Conservation (phyloP, 257 asterid genomes). For the Solanum megistacrolobum region DNA sequence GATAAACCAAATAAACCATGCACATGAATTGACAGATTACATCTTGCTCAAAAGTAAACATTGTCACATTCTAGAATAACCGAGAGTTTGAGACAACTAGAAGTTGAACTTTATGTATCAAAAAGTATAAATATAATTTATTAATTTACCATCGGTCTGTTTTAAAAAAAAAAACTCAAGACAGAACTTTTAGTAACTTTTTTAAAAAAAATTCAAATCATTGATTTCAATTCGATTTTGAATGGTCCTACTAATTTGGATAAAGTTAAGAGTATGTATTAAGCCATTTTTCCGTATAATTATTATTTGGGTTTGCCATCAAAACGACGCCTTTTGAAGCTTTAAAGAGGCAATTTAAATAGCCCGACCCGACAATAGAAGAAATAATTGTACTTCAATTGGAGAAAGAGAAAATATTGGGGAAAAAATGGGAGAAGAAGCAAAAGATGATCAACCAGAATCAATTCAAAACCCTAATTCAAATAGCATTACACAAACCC, state of each 20-base stretch:
- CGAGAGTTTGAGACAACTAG: neutral
- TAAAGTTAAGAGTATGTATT: neutral
- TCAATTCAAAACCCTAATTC: neutral
- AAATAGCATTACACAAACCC: neutral
- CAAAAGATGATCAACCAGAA: neutral
- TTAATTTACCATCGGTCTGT: too few species aligned
- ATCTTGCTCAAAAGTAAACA: too few species aligned
- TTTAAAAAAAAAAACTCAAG: too few species aligned
- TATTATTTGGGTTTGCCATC: neutral
- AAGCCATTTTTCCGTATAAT: neutral
- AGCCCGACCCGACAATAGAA: neutral
- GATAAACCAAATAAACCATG: neutral
- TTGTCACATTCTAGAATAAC: neutral
- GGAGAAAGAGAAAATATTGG: neutral
- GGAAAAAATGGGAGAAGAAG: neutral
- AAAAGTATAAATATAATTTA: too few species aligned
- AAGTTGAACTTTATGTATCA: neutral
- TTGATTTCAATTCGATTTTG: too few species aligned
- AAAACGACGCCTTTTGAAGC: neutral
- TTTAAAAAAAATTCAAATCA: too few species aligned
- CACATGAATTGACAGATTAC: neutral
- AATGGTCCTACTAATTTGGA: too few species aligned
- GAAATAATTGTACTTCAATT: neutral
- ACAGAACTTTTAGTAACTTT: too few species aligned
- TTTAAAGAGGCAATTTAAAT: neutral